A percentile compares a stretch with the other conserved stretches of the same genome.
Conservation (phyloP, 495 filamentous ascomycete species). For the Xeromyces bisporus region DNA sequence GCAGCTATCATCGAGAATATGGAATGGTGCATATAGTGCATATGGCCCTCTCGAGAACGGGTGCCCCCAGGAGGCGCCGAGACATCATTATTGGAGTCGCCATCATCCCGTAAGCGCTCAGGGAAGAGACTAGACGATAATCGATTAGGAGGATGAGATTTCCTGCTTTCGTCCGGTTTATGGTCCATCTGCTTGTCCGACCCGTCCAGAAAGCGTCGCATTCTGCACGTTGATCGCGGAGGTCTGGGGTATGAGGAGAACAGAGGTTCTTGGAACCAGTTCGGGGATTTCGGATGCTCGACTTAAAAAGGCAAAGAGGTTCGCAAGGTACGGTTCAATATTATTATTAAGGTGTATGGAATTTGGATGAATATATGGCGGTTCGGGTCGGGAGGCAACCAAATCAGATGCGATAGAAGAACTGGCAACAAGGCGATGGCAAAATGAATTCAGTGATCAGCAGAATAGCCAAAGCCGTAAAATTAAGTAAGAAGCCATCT, state of each 20-base stretch:
- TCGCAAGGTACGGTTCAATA: too few relatives aligned
- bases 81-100: slow-evolving; percentile 58
- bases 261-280: too few relatives aligned
- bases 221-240: slow-evolving; percentile 3
- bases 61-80: slow-evolving; percentile 35
- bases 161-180: slow-evolving; percentile 19
- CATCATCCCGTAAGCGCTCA: slow-evolving; percentile 57
- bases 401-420: background rate
- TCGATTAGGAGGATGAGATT: slow-evolving; percentile 23
- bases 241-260: too few relatives aligned
- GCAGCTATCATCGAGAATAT: slow-evolving; percentile 87
- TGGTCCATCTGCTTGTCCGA: slow-evolving; percentile 16
- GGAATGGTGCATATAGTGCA: slow-evolving; percentile 76
- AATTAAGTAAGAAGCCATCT: too few relatives aligned
- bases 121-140: slow-evolving; percentile 55
- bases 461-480: background rate
- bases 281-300: too few relatives aligned
- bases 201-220: slow-evolving; percentile 20
- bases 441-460: background rate
- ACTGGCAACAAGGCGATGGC: background rate
- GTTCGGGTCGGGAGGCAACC: background rate
- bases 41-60: slow-evolving; percentile 22
- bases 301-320: too few relatives aligned
- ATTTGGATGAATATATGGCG: slow-evolving; percentile 3
- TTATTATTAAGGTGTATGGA: background rate